phyloP scores from a whole-genome alignment of 345 rosid species.

The Punica granatum region DNA sequence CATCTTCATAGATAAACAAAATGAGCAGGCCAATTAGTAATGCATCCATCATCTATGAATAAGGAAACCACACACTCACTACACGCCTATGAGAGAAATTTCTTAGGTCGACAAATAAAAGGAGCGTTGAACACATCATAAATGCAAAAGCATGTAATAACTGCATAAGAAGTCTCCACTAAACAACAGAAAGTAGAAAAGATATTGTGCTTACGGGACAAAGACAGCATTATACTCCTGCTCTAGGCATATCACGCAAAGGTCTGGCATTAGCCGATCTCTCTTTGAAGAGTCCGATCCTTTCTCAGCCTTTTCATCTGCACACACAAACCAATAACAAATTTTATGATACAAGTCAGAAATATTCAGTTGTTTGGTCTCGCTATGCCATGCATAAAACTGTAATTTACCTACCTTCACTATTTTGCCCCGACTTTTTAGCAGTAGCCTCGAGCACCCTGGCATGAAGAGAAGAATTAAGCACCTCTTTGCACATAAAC shows the following conservation, averaged over 20 bases:
- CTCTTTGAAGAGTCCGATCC: slow-evolving; percentile 39
- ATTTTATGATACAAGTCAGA: background rate
- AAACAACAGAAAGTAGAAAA: background rate
- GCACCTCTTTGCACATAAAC: background rate
- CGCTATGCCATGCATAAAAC: background rate
- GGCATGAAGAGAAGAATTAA: slow-evolving; percentile 19
- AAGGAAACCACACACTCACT: background rate
- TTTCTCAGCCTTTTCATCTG: slow-evolving; percentile 39
- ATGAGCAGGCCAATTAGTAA: background rate
- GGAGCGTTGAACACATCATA: background rate
- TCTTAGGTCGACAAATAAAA: background rate
- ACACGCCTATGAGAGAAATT: background rate
- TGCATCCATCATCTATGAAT: background rate
- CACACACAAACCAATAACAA: slow-evolving; percentile 27
- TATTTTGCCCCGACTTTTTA: slow-evolving; percentile 46
- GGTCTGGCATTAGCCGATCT: slow-evolving; percentile 65
- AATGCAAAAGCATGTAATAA: background rate
- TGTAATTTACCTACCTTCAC: slow-evolving; percentile 41
- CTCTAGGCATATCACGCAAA: slow-evolving; percentile 96
- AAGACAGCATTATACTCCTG: slow-evolving; percentile 85
- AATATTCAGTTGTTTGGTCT: slow-evolving; percentile 2
- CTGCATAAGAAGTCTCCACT: background rate
- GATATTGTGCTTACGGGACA: slow-evolving; percentile 51
- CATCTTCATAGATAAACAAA: slow-evolving; percentile 44
- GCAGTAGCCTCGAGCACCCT: slow-evolving; percentile 95